Percentiles rank a stretch among this genome's conserved stretches.
phyloP scores from a whole-genome alignment of 805 yeast genomes.

The Pichia phayaonensis region DNA sequence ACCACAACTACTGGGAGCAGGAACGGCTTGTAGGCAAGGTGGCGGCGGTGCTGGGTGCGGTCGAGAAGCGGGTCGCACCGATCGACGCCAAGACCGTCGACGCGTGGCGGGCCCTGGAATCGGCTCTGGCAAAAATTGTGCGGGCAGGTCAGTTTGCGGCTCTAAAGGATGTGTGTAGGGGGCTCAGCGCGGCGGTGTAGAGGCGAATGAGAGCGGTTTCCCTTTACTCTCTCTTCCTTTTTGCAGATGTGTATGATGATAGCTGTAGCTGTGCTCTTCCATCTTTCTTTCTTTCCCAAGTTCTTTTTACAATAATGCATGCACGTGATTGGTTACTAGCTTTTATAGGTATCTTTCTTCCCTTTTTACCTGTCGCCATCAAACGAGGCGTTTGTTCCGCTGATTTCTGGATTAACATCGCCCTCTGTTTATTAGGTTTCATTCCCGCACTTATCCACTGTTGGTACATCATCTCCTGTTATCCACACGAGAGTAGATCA shows the following conservation, averaged over 20 bases:
- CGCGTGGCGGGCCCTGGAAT: neutral
- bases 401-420: constrained; percentile 56
- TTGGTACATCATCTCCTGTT: constrained; percentile 69
- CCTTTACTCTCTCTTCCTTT: too few species aligned
- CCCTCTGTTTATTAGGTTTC: constrained; percentile 62
- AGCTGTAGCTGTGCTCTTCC: too few species aligned
- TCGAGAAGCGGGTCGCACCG: neutral
- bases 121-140: neutral
- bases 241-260: too few species aligned
- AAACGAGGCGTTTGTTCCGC: constrained; percentile 58
- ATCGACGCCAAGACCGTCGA: neutral
- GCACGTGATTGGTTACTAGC: constrained; percentile 51
- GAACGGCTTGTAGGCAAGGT: neutral
- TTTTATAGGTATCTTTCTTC: constrained; percentile 58
- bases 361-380: constrained; percentile 64
- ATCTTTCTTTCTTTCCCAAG: neutral
- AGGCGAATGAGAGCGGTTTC: neutral
- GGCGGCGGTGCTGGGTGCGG: neutral
- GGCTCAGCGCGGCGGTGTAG: constrained; percentile 1
- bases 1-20: neutral
- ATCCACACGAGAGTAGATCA: constrained; percentile 40
- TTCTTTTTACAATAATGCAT: constrained; percentile 18
- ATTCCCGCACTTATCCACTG: constrained; percentile 74
- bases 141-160: neutral
- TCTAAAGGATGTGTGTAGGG: neutral